Evolutionary conservation across 805 yeast genomes (phyloP), one percentile per base, ranked within the genome.

Genomic region (Teunomyces pallodes): DNA sequence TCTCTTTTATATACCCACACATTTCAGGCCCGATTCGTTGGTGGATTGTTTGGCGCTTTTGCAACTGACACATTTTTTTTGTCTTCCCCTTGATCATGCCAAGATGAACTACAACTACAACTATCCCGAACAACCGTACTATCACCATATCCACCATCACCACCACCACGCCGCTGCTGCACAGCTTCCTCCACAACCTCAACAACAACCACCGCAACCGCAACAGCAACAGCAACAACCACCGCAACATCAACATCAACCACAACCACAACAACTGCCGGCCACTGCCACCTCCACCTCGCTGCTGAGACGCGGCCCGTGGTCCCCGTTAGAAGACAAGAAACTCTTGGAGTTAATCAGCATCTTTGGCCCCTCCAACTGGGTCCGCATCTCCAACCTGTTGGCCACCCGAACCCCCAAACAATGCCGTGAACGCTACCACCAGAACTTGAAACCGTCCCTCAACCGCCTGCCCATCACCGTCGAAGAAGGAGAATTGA

Each of bases 341-440:
- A 79, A 80, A 56, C 76, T 90, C 42, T 66, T 90, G 61, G 86
- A 84, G 17, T 74, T 90, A 20, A 87, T 90, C 35, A 70, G 79
- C 36, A 65, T 80, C 20, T 84, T 80, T 62, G 95, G 95, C 4
- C 90, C 96, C 8, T 78, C 87, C 35, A 88, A 88, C 62, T 90
- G 97, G 97, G 96, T 90, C 5, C 77, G 87, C 49, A 88, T 90
- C 14, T 82, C 96, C 9, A 85, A 83, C 54, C 74, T 79, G 48
- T 71, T 90, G 50, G 84, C 83, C 28, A 77, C 92, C 4, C 75
- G 97, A 53, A 85, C 95, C 2, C 96, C 96, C 5, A 90, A 90
- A 62, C 97, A 90, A 66, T 89, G 96, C 62, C 74, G 97, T 35
- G 97, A 90, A 64, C 76, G 97, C 16, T 90, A 87, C 65, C 96